phyloP scores from a whole-genome alignment of 148 eudicot species.

The Fagopyrum tataricum region DNA sequence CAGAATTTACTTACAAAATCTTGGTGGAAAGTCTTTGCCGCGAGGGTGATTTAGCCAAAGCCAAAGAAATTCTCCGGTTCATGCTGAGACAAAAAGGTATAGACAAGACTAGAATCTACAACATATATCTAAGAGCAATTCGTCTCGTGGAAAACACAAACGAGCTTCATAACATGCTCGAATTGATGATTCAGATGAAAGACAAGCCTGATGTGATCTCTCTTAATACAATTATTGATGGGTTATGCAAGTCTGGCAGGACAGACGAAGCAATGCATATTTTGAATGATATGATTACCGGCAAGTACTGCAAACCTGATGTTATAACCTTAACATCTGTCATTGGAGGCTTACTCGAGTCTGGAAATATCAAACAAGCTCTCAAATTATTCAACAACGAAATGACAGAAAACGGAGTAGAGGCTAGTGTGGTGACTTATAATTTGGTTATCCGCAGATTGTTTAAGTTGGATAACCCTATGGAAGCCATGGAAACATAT shows the following conservation, averaged over 20 bases:
- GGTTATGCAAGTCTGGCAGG: slow-evolving; percentile 64
- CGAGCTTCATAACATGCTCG: slow-evolving; percentile 67
- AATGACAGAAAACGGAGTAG: slow-evolving; percentile 59
- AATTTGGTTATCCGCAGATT: slow-evolving; percentile 59
- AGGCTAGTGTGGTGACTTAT: slow-evolving; percentile 69
- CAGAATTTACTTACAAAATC: slow-evolving; percentile 60
- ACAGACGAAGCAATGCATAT: slow-evolving; percentile 57
- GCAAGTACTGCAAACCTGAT: slow-evolving; percentile 73
- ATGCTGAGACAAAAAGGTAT: slow-evolving; percentile 42
- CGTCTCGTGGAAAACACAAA: slow-evolving; percentile 45
- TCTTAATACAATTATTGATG: slow-evolving; percentile 70
- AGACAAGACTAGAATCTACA: slow-evolving; percentile 55
- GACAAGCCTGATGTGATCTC: slow-evolving; percentile 73
- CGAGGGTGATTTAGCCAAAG: slow-evolving; percentile 46
- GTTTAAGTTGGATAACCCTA: slow-evolving; percentile 37
- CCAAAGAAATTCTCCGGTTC: slow-evolving; percentile 48
- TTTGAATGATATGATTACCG: slow-evolving; percentile 63
- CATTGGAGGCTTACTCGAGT: slow-evolving; percentile 51
- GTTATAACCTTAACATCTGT: slow-evolving; percentile 63
- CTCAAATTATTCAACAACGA: slow-evolving; percentile 38
- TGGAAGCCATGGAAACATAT: slow-evolving; percentile 57
- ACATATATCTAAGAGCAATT: slow-evolving; percentile 72
- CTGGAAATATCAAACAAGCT: slow-evolving; percentile 50
- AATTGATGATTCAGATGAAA: slow-evolving; percentile 51
- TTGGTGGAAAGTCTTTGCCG: slow-evolving; percentile 73